Conservation (phyloP, 176 grass and related monocot genomes). For the Tillandsia fasciculata region DNA sequence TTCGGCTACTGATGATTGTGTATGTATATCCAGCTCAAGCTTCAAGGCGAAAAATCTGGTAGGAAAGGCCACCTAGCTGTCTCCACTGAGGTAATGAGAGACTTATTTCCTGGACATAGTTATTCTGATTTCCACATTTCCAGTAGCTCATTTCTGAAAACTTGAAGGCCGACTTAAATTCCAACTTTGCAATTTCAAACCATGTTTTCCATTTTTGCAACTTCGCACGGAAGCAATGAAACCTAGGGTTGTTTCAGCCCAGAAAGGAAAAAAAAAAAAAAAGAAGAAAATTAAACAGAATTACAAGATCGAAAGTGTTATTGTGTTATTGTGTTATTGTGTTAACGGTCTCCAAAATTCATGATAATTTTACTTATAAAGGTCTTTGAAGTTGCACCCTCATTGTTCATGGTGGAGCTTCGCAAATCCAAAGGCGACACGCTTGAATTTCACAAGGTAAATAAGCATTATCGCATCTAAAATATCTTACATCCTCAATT, state of each 20-base stretch:
- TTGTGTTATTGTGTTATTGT: slow-evolving; percentile 3
- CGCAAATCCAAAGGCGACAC: slow-evolving; percentile 91
- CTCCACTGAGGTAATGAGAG: slow-evolving; percentile 61
- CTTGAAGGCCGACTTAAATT: no score
- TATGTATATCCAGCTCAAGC: slow-evolving; percentile 57
- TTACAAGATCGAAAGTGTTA: background rate
- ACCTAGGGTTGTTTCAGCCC: no score
- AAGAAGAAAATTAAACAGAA: no score
- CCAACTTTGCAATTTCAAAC: background rate
- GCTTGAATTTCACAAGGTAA: slow-evolving; percentile 83
- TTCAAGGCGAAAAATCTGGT: slow-evolving; percentile 85
- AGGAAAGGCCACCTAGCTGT: slow-evolving; percentile 97
- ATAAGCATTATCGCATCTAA: background rate
- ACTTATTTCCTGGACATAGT: background rate
- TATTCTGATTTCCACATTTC: background rate
- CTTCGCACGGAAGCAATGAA: no score
- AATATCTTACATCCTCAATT: background rate
- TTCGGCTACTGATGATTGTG: background rate
- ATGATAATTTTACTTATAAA: slow-evolving; percentile 18
- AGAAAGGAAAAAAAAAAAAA: no score
- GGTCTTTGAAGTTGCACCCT: slow-evolving; percentile 94
- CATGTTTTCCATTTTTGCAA: no score
- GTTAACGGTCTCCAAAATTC: slow-evolving; percentile 17
- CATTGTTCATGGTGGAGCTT: slow-evolving; percentile 84
- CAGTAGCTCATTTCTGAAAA: no score